phyloP scores from a whole-genome alignment of 768 basidiomycete genomes.

The Russula lepida region DNA sequence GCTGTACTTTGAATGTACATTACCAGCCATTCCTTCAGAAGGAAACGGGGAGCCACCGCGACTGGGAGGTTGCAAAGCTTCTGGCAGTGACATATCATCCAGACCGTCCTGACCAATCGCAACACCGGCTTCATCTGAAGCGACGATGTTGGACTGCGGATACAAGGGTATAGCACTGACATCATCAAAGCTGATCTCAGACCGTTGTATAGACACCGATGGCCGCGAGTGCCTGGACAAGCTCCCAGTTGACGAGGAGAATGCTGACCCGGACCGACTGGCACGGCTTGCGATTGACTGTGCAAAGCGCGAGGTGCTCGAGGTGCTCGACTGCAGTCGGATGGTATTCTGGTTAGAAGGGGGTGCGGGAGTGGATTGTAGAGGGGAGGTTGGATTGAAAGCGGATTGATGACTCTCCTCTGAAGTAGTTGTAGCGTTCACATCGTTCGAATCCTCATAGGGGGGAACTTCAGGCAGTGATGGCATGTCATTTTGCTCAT shows the following conservation, averaged over 20 bases:
- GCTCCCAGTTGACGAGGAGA: constrained; percentile 19
- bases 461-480: constrained; percentile 70
- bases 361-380: constrained; percentile 60
- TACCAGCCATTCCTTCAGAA: constrained; percentile 29
- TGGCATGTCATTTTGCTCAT: constrained; percentile 70
- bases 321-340: constrained; percentile 43
- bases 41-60: constrained; percentile 42
- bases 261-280: constrained; percentile 30
- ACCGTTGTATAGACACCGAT: background rate
- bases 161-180: constrained; percentile 49
- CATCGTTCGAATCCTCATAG: constrained; percentile 55
- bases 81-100: constrained; percentile 40
- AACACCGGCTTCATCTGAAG: background rate
- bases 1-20: constrained; percentile 38
- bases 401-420: constrained; percentile 33
- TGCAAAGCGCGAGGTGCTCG: constrained; percentile 42
- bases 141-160: constrained; percentile 31
- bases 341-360: constrained; percentile 43
- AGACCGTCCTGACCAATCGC: constrained; percentile 29
- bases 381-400: constrained; percentile 39
- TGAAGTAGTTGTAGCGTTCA: constrained; percentile 30
- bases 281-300: constrained; percentile 44
- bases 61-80: constrained; percentile 50
- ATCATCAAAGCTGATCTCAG: constrained; percentile 42
- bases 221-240: constrained; percentile 6